Evolutionary conservation across 345 rosid species (phyloP), one percentile per base, ranked within the genome.

Genomic region (Citrus unshiu): DNA sequence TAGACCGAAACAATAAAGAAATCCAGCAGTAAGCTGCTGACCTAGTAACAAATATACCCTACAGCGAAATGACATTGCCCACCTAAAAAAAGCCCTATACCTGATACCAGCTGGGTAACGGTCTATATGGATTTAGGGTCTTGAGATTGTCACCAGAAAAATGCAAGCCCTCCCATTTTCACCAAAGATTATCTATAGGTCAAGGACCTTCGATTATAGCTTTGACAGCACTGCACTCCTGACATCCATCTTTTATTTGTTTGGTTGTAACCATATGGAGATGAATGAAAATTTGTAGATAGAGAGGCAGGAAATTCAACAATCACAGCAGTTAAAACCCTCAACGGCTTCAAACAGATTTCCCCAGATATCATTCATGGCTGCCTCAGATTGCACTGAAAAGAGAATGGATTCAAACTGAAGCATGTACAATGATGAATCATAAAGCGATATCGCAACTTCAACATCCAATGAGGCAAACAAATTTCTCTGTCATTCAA

Each of bases 401-500:
- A 54, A 66, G 72, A 37, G 72, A 76, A 2, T 35, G 32, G 49
- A 76, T 54, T 72, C 73, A 35, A 34, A 46, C 46, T 18, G n/a
- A 37, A 25, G 65, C 29, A 67, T 67, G 64, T 35, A 67, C 16
- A 16, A 25, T 4, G 30, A 56, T 51, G 37, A 56, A 65, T 67
- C 16, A 35, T 57, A 54, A 34, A 70, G 14, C 24, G 27, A 57
- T 34, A 35, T 56, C 6, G 13, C 51, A 54, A 57, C 22, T n/a
- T 51, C 40, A 66, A 65, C 67, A 70, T 56, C 62, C 79, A 76
- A 61, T 35, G 12, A 54, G 64, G 54, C 40, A 54, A 21, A 65
- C 12, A 24, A 16, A 64, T 66, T 76, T 62, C 56, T 76, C 9
- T 35, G 56, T 24, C 64, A 8, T 76, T 67, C 54, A 54, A 12